phyloP scores from a whole-genome alignment of 1,139 yeast species.

The Suhomyces guaymorum region DNA sequence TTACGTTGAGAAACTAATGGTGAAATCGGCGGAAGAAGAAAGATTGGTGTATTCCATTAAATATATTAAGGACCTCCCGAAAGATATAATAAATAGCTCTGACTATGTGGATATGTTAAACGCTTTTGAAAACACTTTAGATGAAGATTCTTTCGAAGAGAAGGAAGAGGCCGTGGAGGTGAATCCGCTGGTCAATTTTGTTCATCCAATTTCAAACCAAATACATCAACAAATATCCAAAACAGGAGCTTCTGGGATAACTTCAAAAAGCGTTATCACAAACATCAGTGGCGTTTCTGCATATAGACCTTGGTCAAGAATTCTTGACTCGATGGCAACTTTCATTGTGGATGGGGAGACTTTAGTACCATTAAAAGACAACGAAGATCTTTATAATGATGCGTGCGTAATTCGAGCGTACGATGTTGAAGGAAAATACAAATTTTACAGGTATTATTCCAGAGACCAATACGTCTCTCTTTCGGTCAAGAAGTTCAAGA shows the following conservation, averaged over 20 bases:
- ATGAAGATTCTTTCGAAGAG: conserved; percentile 17
- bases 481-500: conserved; percentile 10
- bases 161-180: conserved; percentile 6
- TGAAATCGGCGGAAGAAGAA: conserved; percentile 49
- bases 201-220: conserved; percentile 67
- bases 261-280: conserved; percentile 55
- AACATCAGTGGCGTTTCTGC: conserved; percentile 56
- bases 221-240: conserved; percentile 49
- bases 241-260: conserved; percentile 48
- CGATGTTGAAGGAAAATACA: conserved; percentile 72
- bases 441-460: conserved; percentile 69
- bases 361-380: conserved; percentile 25
- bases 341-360: conserved; percentile 28
- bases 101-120: conserved; percentile 23
- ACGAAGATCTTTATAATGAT: conserved; percentile 25
- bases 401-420: conserved; percentile 57
- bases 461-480: conserved; percentile 14
- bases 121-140: conserved; percentile 17
- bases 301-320: conserved; percentile 49
- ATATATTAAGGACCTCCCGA: conserved; percentile 55
- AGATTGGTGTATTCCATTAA: conserved; percentile 59
- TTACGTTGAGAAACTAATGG: conserved; percentile 57
- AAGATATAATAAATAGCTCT: conserved; percentile 26
- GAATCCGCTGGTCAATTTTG: conserved; percentile 45
- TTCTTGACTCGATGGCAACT: conserved; percentile 49